phyloP scores from a whole-genome alignment of 257 asterid species.

The Ilex asprella region DNA sequence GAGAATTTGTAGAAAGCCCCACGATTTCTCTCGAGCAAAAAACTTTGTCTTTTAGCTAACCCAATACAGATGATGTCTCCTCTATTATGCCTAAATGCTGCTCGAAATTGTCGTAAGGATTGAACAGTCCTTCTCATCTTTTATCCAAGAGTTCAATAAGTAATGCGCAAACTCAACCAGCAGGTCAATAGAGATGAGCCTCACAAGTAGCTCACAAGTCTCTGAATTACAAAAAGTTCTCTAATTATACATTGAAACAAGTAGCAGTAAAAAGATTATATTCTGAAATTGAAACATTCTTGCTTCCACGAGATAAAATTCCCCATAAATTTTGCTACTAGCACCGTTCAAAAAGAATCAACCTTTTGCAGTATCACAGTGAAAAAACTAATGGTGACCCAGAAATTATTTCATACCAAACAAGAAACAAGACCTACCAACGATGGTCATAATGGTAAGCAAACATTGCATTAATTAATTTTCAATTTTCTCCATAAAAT shows the following conservation, averaged over 20 bases:
- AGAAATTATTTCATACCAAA: conserved; percentile 1
- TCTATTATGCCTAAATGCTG: conserved; percentile 22
- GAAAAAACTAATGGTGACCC: neutral
- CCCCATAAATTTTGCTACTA: no score
- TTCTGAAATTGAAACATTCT: conserved; percentile 19
- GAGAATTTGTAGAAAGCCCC: conserved; percentile 25
- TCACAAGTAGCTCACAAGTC: conserved; percentile 6
- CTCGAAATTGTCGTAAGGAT: conserved; percentile 39
- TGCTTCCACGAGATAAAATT: neutral
- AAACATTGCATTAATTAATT: no score
- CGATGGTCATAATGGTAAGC: no score
- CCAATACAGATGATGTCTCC: conserved; percentile 22
- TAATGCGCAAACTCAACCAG: neutral
- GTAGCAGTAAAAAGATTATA: conserved; percentile 1
- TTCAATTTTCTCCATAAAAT: no score
- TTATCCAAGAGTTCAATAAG: neutral
- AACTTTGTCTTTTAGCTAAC: conserved; percentile 19
- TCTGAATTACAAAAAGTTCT: conserved; percentile 17
- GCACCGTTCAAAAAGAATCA: neutral
- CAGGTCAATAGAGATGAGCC: neutral
- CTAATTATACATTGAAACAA: conserved; percentile 5
- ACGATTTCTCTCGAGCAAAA: conserved; percentile 21
- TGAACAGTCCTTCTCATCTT: conserved; percentile 52
- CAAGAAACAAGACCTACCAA: neutral
- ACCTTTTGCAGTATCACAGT: neutral